Evolutionary conservation across 768 basidiomycete genomes (phyloP).

Genomic region (Pleurotus cornucopiae): DNA sequence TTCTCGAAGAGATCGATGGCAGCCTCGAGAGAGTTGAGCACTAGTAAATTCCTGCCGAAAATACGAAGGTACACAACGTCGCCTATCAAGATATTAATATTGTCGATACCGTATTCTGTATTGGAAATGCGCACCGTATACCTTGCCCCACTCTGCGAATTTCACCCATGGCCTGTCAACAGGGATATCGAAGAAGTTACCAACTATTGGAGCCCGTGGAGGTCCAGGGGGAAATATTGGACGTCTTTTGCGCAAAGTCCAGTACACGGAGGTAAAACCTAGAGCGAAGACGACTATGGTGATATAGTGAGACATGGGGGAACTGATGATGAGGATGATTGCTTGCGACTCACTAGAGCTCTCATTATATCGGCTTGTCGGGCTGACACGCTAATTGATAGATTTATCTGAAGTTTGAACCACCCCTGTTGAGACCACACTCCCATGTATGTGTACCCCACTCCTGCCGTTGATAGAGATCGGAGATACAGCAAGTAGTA

Average conservation of each 20-base stretch:
- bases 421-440: no score
- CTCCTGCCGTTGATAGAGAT: no score
- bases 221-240: background rate
- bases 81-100: slow-evolving; percentile 8
- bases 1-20: slow-evolving; percentile 40
- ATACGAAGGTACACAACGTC: slow-evolving; percentile 27
- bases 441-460: no score
- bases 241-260: background rate
- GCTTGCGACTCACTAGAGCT: no score
- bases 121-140: background rate
- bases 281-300: background rate
- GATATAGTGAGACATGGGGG: background rate
- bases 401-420: no score
- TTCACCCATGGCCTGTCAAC: background rate
- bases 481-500: no score
- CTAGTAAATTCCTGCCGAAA: slow-evolving; percentile 30
- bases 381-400: no score
- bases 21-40: slow-evolving; percentile 36
- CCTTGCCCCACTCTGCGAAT: background rate
- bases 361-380: no score
- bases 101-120: background rate
- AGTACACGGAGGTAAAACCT: background rate
- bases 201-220: background rate
- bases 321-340: background rate
- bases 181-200: background rate